Evolutionary conservation across 352 stramenopile genomes (phyloP), one percentile per base, ranked within the genome.

Genomic region (Pythium grandisporangium): DNA sequence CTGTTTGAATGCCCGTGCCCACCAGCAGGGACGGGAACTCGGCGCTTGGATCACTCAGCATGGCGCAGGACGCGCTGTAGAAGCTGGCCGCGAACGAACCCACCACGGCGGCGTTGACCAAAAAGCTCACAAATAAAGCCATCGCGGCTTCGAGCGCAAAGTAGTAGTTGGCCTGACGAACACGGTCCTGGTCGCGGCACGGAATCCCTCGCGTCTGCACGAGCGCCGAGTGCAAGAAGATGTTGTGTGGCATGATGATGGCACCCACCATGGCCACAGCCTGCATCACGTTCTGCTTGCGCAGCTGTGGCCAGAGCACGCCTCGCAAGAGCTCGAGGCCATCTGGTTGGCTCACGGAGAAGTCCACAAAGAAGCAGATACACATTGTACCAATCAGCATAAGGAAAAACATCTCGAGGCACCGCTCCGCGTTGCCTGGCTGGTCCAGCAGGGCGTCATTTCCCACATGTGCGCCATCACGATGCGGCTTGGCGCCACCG

Each of bases 201-300:
- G 69, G 37, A 20, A 71, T 52, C 1, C 47, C 48, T 4, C 70
- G 45, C 1, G 70, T 70, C 30, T 85, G 85, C 23, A 97, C 81
- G 0, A 96, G 74, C 14, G 79, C 93, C 5, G 85, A 97, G 58
- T 98, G 93, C 25, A 98, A 60, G 51, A 96, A 98, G 13, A 98
- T 72, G 43, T 98, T 98, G 71, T 98, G 90, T 1, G 93, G 93
- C 93, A 98, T 98, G 66, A 98, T 95, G 20, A 96, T 85, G 7
- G 81, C 61, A 25, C 85, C 83, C 1, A 97, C 48, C 45, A 92
- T 94, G 6, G 68, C 78, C 24, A 93, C 83, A 20, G 64, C 75
- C 46, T 69, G 52, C 45, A 70, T 69, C 45, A 58, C 70, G 42
- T 78, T 85, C 53, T 70, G 72, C 32, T 66, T 54, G 46, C 68